phyloP scores from a whole-genome alignment of 768 basidiomycete species.

The Paxillus ammoniavirescens region DNA sequence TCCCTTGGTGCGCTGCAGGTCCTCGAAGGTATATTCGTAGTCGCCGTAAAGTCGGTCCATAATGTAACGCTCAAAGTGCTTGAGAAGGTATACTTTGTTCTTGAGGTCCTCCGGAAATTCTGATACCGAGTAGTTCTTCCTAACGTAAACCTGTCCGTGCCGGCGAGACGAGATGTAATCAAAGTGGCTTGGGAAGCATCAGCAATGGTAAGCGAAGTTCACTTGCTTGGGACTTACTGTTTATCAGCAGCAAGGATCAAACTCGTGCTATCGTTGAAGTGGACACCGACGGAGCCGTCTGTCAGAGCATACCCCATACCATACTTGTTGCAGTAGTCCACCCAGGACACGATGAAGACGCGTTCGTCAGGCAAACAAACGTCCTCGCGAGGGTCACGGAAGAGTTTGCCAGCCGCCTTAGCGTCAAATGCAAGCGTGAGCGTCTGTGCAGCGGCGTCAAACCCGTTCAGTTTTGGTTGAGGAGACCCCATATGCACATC shows the following conservation, averaged over 20 bases:
- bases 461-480: slow-evolving; percentile 47
- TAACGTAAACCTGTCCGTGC: slow-evolving; percentile 64
- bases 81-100: slow-evolving; percentile 88
- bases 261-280: slow-evolving; percentile 95
- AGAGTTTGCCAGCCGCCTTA: slow-evolving; percentile 58
- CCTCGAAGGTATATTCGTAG: slow-evolving; percentile 79
- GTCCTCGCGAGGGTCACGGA: slow-evolving; percentile 62
- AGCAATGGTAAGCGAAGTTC: not conserved
- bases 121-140: slow-evolving; percentile 68
- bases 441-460: slow-evolving; percentile 61
- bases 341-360: slow-evolving; percentile 97
- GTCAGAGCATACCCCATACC: slow-evolving; percentile 99
- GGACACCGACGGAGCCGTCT: slow-evolving; percentile 90
- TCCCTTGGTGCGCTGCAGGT: slow-evolving; percentile 63
- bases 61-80: slow-evolving; percentile 94
- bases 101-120: slow-evolving; percentile 80
- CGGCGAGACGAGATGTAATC: slow-evolving; percentile 79
- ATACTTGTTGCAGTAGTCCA: slow-evolving; percentile 98
- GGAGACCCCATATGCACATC: slow-evolving; percentile 23
- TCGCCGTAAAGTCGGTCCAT: slow-evolving; percentile 86
- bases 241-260: slow-evolving; percentile 85
- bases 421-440: slow-evolving; percentile 66
- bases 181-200: slow-evolving; percentile 59
- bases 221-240: slow-evolving; percentile 49
- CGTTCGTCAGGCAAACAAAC: slow-evolving; percentile 57